Evolutionary conservation across 2,329 filamentous ascomycete species (phyloP).

Genomic region (Penicillium sp.): DNA sequence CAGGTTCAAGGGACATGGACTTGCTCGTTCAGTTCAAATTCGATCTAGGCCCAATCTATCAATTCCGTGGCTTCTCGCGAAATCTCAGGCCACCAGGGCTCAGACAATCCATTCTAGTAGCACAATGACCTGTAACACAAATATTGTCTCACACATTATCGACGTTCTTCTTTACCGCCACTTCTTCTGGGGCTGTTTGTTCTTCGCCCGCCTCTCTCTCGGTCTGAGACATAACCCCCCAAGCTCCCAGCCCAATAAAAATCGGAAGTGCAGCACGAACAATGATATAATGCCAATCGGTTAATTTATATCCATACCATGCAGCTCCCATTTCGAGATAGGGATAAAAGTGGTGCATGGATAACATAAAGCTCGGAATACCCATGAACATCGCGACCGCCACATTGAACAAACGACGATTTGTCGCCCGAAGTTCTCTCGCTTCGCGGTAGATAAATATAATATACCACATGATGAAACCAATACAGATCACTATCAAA

Average conservation of each 20-base stretch:
- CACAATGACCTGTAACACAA: background rate
- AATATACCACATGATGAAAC: too few relatives aligned
- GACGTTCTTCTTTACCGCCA: background rate
- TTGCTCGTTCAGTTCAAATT: background rate
- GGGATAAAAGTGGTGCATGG: background rate
- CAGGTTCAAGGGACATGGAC: too few relatives aligned
- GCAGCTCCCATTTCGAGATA: background rate
- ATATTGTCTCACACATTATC: background rate
- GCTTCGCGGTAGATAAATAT: too few relatives aligned
- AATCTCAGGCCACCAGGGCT: too few relatives aligned
- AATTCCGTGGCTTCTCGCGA: background rate
- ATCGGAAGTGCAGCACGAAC: background rate
- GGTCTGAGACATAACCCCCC: background rate
- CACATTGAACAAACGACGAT: background rate
- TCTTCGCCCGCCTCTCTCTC: background rate
- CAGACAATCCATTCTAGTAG: background rate
- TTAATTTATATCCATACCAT: background rate
- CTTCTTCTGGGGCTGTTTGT: background rate
- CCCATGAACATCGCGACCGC: background rate
- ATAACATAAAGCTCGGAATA: background rate
- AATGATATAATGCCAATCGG: background rate
- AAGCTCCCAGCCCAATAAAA: background rate
- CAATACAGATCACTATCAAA: too few relatives aligned
- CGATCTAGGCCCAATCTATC: background rate
- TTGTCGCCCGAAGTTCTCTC: background rate